Evolutionary conservation across 2,329 filamentous ascomycete species (phyloP), one percentile per base, ranked within the genome.

Genomic region (Mycosphaerella arachidis): DNA sequence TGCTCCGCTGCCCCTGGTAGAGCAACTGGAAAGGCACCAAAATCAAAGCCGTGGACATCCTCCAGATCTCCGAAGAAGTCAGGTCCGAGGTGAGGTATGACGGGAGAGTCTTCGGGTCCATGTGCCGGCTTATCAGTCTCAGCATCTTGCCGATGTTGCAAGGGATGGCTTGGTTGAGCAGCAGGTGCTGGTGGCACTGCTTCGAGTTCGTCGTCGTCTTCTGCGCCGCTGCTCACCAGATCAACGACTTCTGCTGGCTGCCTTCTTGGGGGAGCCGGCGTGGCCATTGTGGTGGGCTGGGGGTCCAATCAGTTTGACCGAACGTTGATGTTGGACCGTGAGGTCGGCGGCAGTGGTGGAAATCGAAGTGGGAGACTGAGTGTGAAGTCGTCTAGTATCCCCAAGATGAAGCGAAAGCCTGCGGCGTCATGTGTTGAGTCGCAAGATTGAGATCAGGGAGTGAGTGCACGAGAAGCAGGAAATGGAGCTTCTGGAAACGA

Each of bases 141-240:
- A 33, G 12, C 40, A 31, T 43, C 52, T 30, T 62, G 57, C 29
- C 31, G 45, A 20, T 33, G 30, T 35, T 37, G 30, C 20, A 30
- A 52, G 30, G 27, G 31, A 31, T 59, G 53, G 58, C 29, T 50
- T n/a, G 29, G 31, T 56, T 30, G 30, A 35, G 56, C 35, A 35
- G 54, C 35, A 27, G 45, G 35, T 52, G 29, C 27, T 29, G 46
- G 33, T 24, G 56, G 6, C 27, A 43, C 51, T 43, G 20, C 40
- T 35, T 58, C 46, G 9, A 33, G 60, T 30, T 59, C 61, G 50
- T 69, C 65, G 4, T 66, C 62, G 50, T 69, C 65, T 6, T 66
- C 62, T 16, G 64, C 60, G 37, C 68, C 66, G 59, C 63, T 65
- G 30, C 63, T 66, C 45, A 65, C 48, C 6, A 70, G 63, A 53